Evolutionary conservation across 2,329 filamentous ascomycete genomes (phyloP).

Genomic region (Neoarthrinium moseri): DNA sequence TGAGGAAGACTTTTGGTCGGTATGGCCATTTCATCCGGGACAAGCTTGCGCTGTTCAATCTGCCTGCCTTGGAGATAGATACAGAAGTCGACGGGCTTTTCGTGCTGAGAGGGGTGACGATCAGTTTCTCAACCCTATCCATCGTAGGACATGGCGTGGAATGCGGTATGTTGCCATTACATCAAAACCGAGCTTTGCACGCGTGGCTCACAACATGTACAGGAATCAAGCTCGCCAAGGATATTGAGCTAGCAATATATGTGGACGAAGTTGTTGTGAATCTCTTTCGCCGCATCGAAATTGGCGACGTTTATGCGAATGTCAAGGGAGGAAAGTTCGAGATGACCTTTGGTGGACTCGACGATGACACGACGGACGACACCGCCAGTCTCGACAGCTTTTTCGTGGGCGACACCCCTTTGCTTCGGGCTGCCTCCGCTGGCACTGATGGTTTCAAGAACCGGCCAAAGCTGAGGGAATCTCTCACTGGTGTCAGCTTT

Average conservation of each 20-base stretch:
- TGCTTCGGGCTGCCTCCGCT: constrained; percentile 5
- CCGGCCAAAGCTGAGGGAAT: constrained; percentile 2
- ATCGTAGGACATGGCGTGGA: constrained; percentile 51
- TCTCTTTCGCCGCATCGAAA: constrained; percentile 47
- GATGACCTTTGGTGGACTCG: constrained; percentile 43
- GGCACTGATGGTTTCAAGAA: constrained; percentile 4
- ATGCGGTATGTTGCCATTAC: constrained; percentile 22
- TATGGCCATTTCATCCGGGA: constrained; percentile 50
- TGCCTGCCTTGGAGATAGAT: constrained; percentile 52
- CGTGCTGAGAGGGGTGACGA: constrained; percentile 49
- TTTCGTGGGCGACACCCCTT: constrained; percentile 3
- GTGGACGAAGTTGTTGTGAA: constrained; percentile 45
- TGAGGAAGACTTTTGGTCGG: constrained; percentile 33
- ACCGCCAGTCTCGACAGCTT: background rate
- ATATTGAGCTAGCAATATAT: constrained; percentile 52
- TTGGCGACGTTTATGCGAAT: constrained; percentile 53
- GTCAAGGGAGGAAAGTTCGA: constrained; percentile 49
- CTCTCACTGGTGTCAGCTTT: constrained; percentile 4
- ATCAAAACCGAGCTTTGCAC: too few species aligned
- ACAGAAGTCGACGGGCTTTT: constrained; percentile 51
- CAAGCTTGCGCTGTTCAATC: constrained; percentile 39
- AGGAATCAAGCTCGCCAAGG: constrained; percentile 48
- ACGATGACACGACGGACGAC: constrained; percentile 11
- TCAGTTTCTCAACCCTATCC: constrained; percentile 48
- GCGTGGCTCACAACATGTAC: background rate